Evolutionary conservation across 768 basidiomycete species (phyloP), one percentile per base, ranked within the genome.

Genomic region (Amanita thiersii): DNA sequence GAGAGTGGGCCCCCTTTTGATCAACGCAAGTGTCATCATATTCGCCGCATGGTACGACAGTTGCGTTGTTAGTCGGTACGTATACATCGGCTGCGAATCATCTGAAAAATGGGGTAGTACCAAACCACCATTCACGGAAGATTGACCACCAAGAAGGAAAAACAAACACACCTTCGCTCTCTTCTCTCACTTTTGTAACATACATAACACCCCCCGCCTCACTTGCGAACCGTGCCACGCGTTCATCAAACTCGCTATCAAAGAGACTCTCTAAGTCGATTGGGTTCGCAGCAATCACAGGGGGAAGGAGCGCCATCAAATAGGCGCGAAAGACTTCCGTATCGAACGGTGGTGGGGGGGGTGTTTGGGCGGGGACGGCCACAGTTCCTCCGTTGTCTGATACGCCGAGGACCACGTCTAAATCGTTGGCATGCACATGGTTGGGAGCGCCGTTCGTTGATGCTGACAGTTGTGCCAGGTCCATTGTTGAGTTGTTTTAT

Each of bases 21-120:
- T 97, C 58, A 99, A 73, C 18, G 93, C 92, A 35, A 99, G 75
- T 0, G 92, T 93, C 14, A 84, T 87, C 40, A 80, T 69, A 63
- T 87, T 79, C 30, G 80, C 75, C 5, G 85, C 65, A 33, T 90
- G 79, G 64, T 96, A 86, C n/a, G 73, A 68, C 43, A 97, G 71
- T 47, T 86, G 74, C 20, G 83, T 61, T 9, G 82, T 79, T 28
- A 89, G 69, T 20, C 73, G 68, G 59, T 87, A 88, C 36, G 69
- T 63, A 56, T 77, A 80, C 11, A 68, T 72, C n/a, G 74, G 72
- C 29, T 71, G 68, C 23, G 64, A 64, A 47, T 87, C 86, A 56
- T 87, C 86, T 87, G 55, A 39, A 17, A 9, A 25, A 28, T 5
- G 4, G 24, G 23, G 34, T 47, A 48, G 51, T 31, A 26, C 42